Base-by-base conservation (phyloP, 1,139 yeast species). In the Diutina mesorugosa region DNA sequence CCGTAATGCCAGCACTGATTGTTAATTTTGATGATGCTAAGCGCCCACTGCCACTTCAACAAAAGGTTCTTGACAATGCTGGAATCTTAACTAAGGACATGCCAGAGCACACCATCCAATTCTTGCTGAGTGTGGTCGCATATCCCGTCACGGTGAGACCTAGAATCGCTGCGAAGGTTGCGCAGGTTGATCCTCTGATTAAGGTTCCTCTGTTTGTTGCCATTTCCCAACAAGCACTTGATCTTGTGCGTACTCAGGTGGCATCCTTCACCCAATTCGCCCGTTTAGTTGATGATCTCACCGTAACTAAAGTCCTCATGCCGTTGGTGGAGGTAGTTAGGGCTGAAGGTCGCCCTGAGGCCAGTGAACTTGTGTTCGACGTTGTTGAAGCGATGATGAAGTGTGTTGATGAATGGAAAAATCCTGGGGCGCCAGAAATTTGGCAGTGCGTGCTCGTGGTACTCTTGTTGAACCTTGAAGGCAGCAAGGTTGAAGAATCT, bases 131-230 rank as follows among this genome's bases (percentile, higher is more conserved):
- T 16, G 73, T 85, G 55, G 66, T 79, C 2, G 71, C 78, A 0
- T 72, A 84, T 57, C 90, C 90, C 5, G 83, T 80, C 64, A 83
- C 81, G 4, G 78, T 83, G 0, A 71, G 86, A 59, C 74, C 73
- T 21, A 69, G 84, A 58, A 85, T 85, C 55, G 75, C 64, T 61
- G 73, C 64, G 58, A 72, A 67, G 62, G 65, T 68, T 55, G 66
- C 61, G 68, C 68, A 52, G 57, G 57, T 66, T 56, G 66, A 66
- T 45, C 64, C 67, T 29, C 71, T 67, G 56, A 68, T 72, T 10
- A 81, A 81, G 58, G 72, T 80, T 35, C 93, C 96, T 1, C 78
- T 90, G 0, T 90, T 85, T 65, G 76, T 83, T 47, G 83, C 90
- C 0, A 69, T 86, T 2, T 80, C 93, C 61, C 76, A 76, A 57